Percentiles rank a stretch among this genome's conserved stretches.
phyloP scores from a whole-genome alignment of 2,329 filamentous ascomycete genomes.

The Aspergillus versicolor region DNA sequence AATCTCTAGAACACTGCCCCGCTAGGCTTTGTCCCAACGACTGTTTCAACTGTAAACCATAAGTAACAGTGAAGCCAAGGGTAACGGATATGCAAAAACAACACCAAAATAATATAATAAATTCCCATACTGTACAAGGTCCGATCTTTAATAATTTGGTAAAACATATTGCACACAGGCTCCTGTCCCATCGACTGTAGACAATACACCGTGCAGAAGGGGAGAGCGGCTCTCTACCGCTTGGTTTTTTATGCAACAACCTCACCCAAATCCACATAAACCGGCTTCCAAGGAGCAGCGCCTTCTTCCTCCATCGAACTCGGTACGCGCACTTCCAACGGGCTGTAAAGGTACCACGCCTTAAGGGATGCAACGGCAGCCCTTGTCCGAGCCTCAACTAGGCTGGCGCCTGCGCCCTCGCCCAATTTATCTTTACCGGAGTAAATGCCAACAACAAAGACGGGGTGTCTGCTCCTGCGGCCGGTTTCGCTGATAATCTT shows the following conservation, averaged over 20 bases:
- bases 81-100: neutral
- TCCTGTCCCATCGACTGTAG: conserved; percentile 11
- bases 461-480: conserved; percentile 76
- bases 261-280: conserved; percentile 70
- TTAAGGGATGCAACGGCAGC: conserved; percentile 85
- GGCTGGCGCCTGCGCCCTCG: conserved; percentile 77
- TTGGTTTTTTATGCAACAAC: conserved; percentile 53
- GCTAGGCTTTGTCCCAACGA: conserved; percentile 8
- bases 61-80: neutral
- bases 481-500: conserved; percentile 89
- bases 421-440: conserved; percentile 88
- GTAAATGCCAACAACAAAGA: conserved; percentile 92
- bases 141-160: conserved; percentile 31
- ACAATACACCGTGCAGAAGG: conserved; percentile 14
- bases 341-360: conserved; percentile 95
- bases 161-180: conserved; percentile 26
- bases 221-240: conserved; percentile 15
- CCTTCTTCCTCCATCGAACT: conserved; percentile 66
- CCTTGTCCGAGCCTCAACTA: conserved; percentile 73
- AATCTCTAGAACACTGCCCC: conserved; percentile 3
- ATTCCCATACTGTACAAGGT: conserved; percentile 43
- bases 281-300: conserved; percentile 64
- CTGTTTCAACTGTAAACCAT: conserved; percentile 11
- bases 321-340: conserved; percentile 64
- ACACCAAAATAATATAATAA: conserved; percentile 24